Evolutionary conservation across 495 filamentous ascomycete genomes (phyloP).

Genomic region (Neohortaea acidophila): DNA sequence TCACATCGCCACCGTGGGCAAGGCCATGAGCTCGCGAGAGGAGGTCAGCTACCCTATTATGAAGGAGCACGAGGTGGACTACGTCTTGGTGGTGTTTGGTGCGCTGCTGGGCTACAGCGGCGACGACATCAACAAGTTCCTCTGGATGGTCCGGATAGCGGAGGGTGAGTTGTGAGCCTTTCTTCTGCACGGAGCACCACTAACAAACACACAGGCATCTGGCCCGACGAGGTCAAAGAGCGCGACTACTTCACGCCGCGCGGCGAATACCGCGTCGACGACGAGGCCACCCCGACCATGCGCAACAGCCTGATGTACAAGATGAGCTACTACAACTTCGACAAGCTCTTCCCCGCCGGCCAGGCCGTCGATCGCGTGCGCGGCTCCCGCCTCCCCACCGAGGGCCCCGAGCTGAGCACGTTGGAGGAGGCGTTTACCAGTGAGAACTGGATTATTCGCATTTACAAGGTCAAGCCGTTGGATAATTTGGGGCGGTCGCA

Average conservation of each 20-base stretch:
- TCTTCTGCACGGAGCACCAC: neutral
- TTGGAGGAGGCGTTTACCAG: conserved; percentile 96
- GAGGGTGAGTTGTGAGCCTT: conserved; percentile 32
- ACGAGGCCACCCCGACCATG: conserved; percentile 91
- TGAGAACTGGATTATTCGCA: conserved; percentile 99
- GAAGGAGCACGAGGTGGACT: conserved; percentile 95
- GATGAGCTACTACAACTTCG: conserved; percentile 99
- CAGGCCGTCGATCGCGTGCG: conserved; percentile 89
- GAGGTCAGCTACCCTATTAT: conserved; percentile 98
- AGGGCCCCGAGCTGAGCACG: conserved; percentile 72
- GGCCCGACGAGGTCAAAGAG: conserved; percentile 97
- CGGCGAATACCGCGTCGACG: conserved; percentile 92
- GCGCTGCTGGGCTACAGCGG: conserved; percentile 96
- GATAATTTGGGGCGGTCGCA: conserved; percentile 93
- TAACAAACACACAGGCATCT: conserved; percentile 50
- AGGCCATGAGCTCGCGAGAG: conserved; percentile 95
- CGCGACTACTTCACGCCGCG: conserved; percentile 88
- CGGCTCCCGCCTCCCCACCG: conserved; percentile 60
- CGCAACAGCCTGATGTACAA: conserved; percentile 99
- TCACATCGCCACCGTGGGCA: conserved; percentile 97
- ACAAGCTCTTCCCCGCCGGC: conserved; percentile 77
- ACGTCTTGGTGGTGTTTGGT: conserved; percentile 93
- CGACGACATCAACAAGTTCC: conserved; percentile 99
- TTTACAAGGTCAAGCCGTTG: conserved; percentile 98
- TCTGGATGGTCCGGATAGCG: conserved; percentile 99